Evolutionary conservation across 2,329 filamentous ascomycete genomes (phyloP).

Genomic region (Botrytis deweyae): DNA sequence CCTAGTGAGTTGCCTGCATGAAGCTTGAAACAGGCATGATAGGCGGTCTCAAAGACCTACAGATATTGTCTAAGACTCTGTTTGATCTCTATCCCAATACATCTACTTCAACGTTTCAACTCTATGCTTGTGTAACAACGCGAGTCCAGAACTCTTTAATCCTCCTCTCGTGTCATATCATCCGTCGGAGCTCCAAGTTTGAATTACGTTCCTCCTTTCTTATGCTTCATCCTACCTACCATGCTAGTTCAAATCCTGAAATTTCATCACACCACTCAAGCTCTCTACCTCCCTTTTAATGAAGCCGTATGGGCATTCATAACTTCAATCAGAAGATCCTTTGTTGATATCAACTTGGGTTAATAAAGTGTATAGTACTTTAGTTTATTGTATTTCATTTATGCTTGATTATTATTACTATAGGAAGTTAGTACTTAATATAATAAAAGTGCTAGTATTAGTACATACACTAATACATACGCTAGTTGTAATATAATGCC

Average conservation of each 20-base stretch:
- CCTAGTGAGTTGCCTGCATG: not conserved
- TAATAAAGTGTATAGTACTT: no score
- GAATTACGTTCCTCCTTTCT: not conserved
- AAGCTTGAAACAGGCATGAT: not conserved
- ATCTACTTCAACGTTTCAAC: not conserved
- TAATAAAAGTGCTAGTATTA: no score
- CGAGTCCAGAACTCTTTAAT: not conserved
- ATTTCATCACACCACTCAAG: not conserved
- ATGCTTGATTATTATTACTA: no score
- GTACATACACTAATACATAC: no score
- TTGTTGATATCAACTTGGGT: no score
- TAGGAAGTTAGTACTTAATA: no score
- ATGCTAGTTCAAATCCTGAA: not conserved
- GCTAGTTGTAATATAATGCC: no score
- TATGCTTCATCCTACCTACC: not conserved
- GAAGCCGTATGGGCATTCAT: not conserved
- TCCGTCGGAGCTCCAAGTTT: not conserved
- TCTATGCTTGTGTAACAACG: not conserved
- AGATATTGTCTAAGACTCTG: not conserved
- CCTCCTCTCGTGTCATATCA: not conserved
- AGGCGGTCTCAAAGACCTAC: not conserved
- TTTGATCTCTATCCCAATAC: not conserved
- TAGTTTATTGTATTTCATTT: no score
- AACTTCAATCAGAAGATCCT: not conserved
- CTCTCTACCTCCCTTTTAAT: not conserved